These are phyloP conservation scores for Rhizophora apiculata DNA, from an alignment of 345 rosid genomes.

Conservation along the genomic window DNA sequence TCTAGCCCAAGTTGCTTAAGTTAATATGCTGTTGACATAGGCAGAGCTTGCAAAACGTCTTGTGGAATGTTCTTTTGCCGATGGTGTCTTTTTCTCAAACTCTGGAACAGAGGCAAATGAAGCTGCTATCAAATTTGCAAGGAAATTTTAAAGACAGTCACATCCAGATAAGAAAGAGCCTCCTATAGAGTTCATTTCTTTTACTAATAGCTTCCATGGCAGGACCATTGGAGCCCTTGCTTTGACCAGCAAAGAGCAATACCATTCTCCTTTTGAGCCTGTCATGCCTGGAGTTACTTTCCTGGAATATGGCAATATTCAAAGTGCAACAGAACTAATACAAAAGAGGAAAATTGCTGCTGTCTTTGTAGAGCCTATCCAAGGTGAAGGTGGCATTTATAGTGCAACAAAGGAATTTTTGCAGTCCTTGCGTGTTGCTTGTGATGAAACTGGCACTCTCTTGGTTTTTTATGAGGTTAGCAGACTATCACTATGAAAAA, in stretches of 20 bases:
- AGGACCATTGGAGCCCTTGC: conserved; percentile 94
- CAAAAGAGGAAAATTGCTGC: conserved; percentile 66
- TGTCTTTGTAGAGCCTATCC: conserved; percentile 89
- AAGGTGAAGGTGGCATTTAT: conserved; percentile 94
- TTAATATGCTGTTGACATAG: conserved; percentile 25
- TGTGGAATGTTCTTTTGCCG: conserved; percentile 74
- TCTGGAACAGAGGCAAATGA: conserved; percentile 97
- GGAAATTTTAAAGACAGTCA: conserved; percentile 71
- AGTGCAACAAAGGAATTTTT: conserved; percentile 77
- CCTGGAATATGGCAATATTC: conserved; percentile 69
- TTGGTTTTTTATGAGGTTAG: conserved; percentile 89
- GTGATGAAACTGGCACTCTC: conserved; percentile 77
- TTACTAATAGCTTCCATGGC: conserved; percentile 83
- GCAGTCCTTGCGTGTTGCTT: conserved; percentile 63
- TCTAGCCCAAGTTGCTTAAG: too few relatives aligned
- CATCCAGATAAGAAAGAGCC: conserved; percentile 51
- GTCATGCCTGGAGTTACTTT: conserved; percentile 98
- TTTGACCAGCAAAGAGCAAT: conserved; percentile 85
- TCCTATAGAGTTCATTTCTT: conserved; percentile 66
- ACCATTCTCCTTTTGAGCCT: conserved; percentile 85
- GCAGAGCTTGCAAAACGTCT: conserved; percentile 75
- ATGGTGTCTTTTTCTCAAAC: conserved; percentile 77
- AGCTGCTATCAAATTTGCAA: conserved; percentile 89
- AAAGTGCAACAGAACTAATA: conserved; percentile 56
- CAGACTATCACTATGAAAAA: neutral